phyloP scores from a whole-genome alignment of 768 basidiomycete species.

The Ephemerocybe angulata region DNA sequence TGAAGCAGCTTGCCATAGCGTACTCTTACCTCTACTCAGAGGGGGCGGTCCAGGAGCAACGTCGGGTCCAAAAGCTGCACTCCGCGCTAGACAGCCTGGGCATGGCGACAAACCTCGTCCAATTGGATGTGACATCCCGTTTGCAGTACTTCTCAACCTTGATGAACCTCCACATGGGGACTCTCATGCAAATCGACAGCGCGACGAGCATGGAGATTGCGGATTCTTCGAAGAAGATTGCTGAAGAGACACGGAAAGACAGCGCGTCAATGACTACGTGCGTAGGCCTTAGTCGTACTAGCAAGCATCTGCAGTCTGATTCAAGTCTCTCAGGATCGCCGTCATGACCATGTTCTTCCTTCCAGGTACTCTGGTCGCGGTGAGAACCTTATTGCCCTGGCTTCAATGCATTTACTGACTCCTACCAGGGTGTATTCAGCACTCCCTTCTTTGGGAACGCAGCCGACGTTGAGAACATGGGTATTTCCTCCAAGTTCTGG shows the following conservation, averaged over 20 bases:
- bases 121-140: background rate
- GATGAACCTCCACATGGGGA: background rate
- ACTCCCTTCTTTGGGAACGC: too few relatives aligned
- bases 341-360: constrained; percentile 61
- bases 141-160: background rate
- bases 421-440: too few relatives aligned
- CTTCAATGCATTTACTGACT: background rate
- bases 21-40: background rate
- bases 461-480: too few relatives aligned
- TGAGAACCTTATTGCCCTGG: constrained; percentile 15
- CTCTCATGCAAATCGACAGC: background rate
- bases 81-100: background rate
- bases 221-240: background rate
- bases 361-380: constrained; percentile 48
- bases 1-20: background rate
- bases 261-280: background rate
- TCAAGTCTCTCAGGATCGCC: constrained; percentile 29
- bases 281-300: background rate
- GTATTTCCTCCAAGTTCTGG: too few relatives aligned
- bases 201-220: background rate
- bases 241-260: background rate
- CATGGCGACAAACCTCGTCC: background rate
- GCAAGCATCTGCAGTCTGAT: too few relatives aligned
- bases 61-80: background rate
- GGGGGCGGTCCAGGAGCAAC: background rate